Percentiles rank a stretch among this genome's conserved stretches.
Evolutionary conservation across 2,329 filamentous ascomycete species (phyloP).

Genomic region (Colletotrichum caudatum): DNA sequence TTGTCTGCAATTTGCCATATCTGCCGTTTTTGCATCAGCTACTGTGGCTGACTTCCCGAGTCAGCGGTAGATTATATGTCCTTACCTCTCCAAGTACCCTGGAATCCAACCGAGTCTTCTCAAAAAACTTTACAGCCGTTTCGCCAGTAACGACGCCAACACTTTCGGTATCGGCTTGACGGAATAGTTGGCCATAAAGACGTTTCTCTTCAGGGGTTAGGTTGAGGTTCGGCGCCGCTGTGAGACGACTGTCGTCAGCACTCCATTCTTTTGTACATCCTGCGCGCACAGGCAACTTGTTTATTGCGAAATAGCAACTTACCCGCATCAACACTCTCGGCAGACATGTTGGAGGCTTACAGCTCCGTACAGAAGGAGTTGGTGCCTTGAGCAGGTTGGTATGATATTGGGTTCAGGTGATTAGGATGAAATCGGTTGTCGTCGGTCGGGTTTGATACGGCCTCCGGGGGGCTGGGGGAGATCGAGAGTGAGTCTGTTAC

Average conservation of each 20-base stretch:
- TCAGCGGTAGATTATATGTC: constrained; percentile 11
- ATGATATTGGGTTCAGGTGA: neutral
- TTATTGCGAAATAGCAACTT: constrained; percentile 4
- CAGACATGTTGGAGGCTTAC: constrained; percentile 34
- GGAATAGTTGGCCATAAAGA: constrained; percentile 92
- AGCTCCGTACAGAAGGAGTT: constrained; percentile 11
- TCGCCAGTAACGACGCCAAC: constrained; percentile 96
- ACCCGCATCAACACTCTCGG: constrained; percentile 39
- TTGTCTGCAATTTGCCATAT: constrained; percentile 99
- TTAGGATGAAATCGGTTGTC: constrained; percentile 1
- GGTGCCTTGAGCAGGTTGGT: constrained; percentile 2
- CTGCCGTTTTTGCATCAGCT: constrained; percentile 57
- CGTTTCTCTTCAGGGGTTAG: constrained; percentile 93
- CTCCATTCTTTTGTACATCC: neutral
- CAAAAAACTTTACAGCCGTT: constrained; percentile 96
- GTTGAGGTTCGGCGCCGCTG: constrained; percentile 79
- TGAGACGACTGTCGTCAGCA: constrained; percentile 40
- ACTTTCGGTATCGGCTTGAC: constrained; percentile 89
- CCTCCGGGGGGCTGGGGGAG: constrained; percentile 31
- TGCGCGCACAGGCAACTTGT: constrained; percentile 8
- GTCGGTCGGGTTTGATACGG: constrained; percentile 21
- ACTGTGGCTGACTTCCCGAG: neutral
- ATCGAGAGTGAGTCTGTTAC: constrained; percentile 21
- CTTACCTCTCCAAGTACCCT: constrained; percentile 87
- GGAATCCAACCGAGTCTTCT: constrained; percentile 91